Evolutionary conservation across 208 protist species (phyloP).

Genomic region (Histomonas meleagridis): DNA sequence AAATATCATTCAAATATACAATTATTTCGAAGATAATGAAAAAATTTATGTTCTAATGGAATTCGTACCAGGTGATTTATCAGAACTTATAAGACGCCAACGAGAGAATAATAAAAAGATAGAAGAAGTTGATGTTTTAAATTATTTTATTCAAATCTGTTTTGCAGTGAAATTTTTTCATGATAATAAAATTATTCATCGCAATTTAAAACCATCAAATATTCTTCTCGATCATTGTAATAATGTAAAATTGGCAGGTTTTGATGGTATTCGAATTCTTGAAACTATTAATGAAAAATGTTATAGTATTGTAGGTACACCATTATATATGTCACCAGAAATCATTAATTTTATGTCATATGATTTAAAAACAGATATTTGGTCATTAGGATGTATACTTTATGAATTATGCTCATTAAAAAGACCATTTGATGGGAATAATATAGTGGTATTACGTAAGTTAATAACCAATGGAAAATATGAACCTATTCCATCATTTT

Average conservation of each 20-base stretch:
- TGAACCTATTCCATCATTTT: neutral
- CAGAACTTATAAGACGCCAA: neutral
- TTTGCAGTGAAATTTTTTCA: constrained; percentile 85
- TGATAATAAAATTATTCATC: constrained; percentile 83
- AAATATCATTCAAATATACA: neutral
- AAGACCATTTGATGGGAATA: neutral
- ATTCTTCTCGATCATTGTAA: constrained; percentile 68
- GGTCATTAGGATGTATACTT: neutral
- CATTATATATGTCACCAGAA: neutral
- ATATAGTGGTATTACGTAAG: neutral
- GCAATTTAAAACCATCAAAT: constrained; percentile 72
- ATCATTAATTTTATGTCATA: neutral
- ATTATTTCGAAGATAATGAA: neutral
- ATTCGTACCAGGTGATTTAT: neutral
- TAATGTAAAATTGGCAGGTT: constrained; percentile 83
- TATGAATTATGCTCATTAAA: constrained; percentile 1
- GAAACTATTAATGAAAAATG: constrained; percentile 73
- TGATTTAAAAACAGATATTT: neutral
- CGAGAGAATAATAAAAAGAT: constrained; percentile 54
- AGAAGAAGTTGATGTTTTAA: constrained; percentile 68
- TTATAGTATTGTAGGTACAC: constrained; percentile 66
- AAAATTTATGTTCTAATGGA: neutral
- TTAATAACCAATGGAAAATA: neutral
- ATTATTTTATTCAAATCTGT: constrained; percentile 78
- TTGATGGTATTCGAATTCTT: constrained; percentile 78